Evolutionary conservation across 2,329 filamentous ascomycete species (phyloP).

Genomic region (Hypomyces rosellus): DNA sequence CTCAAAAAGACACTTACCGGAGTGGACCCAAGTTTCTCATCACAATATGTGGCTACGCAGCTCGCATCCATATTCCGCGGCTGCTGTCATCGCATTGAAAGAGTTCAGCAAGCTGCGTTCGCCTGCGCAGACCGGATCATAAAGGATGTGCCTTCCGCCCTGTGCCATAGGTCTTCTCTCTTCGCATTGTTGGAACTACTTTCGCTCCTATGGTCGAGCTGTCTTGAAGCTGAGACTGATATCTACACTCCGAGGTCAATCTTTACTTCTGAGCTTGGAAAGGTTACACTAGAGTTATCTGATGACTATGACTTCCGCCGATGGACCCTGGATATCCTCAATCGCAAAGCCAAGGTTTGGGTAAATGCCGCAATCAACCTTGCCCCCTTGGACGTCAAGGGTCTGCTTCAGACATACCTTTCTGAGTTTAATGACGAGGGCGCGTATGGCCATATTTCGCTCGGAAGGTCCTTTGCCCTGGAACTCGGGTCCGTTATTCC

Average conservation of each 20-base stretch:
- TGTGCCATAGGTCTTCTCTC: conserved; percentile 84
- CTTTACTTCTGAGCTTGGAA: conserved; percentile 69
- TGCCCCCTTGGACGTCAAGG: conserved; percentile 89
- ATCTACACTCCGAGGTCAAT: conserved; percentile 81
- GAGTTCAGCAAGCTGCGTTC: conserved; percentile 83
- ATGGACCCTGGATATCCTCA: conserved; percentile 69
- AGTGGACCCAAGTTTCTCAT: conserved; percentile 71
- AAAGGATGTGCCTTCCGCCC: conserved; percentile 72
- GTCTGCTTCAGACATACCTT: conserved; percentile 89
- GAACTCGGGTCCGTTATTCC: conserved; percentile 89
- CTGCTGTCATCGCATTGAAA: conserved; percentile 89
- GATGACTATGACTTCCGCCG: conserved; percentile 84
- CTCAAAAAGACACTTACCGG: conserved; percentile 68
- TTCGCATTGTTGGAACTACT: conserved; percentile 90
- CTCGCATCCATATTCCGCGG: conserved; percentile 77
- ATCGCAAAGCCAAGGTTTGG: conserved; percentile 74
- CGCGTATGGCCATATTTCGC: conserved; percentile 81
- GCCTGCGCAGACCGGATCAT: conserved; percentile 82
- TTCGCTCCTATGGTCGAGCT: conserved; percentile 91
- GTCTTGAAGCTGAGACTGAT: conserved; percentile 88
- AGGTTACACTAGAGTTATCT: conserved; percentile 82
- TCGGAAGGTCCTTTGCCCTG: conserved; percentile 88
- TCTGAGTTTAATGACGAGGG: conserved; percentile 92
- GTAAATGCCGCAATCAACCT: conserved; percentile 73
- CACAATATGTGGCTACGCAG: conserved; percentile 83